A percentile compares a stretch with the other conserved stretches of the same genome.
phyloP scores from a whole-genome alignment of 805 yeast genomes.

The Cyberlindnera lachancei region DNA sequence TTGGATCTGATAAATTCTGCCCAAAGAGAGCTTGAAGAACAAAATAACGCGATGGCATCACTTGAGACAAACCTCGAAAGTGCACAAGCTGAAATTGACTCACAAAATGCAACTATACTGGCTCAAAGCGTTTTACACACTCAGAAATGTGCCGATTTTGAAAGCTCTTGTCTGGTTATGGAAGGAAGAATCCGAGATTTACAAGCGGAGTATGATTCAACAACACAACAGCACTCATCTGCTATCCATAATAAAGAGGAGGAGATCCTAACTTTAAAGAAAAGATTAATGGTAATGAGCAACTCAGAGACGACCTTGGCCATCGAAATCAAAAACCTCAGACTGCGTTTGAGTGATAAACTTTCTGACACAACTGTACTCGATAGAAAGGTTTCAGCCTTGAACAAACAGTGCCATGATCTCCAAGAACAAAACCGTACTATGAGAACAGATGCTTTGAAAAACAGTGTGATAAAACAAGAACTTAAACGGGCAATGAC shows the following conservation, averaged over 20 bases:
- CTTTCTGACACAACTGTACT: background rate
- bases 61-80: background rate
- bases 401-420: slow-evolving; percentile 2
- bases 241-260: no score
- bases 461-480: slow-evolving; percentile 5
- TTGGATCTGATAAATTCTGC: slow-evolving; percentile 4
- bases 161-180: no score
- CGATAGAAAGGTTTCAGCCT: slow-evolving; percentile 3
- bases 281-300: no score
- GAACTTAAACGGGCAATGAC: slow-evolving; percentile 8
- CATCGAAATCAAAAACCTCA: background rate
- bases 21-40: slow-evolving; percentile 4
- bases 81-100: background rate
- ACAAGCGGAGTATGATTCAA: no score
- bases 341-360: slow-evolving; percentile 10
- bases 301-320: no score
- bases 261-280: no score
- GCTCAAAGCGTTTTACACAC: background rate
- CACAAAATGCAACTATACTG: slow-evolving; percentile 1
- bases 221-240: no score
- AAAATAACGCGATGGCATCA: background rate
- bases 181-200: no score
- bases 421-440: slow-evolving; percentile 3
- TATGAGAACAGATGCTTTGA: slow-evolving; percentile 8
- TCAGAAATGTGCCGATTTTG: slow-evolving; percentile 4